Evolutionary conservation across 2,329 filamentous ascomycete genomes (phyloP).

Genomic region (Sporothrix humicola): DNA sequence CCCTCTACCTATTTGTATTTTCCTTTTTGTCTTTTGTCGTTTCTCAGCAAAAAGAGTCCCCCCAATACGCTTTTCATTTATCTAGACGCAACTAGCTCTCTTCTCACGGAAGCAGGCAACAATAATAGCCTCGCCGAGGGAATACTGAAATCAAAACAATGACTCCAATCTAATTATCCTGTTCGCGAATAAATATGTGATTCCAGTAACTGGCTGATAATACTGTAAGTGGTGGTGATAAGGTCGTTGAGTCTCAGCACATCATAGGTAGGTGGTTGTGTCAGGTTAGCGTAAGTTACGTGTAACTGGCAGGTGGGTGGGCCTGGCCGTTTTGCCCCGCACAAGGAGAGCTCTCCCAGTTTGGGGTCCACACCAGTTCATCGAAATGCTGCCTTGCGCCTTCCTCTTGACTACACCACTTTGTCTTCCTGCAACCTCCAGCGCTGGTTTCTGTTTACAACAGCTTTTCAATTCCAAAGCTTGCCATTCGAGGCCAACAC

Average conservation of each 20-base stretch:
- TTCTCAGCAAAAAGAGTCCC: not conserved
- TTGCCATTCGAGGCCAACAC: not conserved
- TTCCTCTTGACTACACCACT: not conserved
- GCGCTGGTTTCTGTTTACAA: not conserved
- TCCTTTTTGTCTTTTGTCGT: not conserved
- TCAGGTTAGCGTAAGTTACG: not conserved
- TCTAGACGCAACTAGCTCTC: not conserved
- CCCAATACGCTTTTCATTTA: not conserved
- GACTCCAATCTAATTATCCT: not conserved
- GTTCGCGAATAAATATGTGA: not conserved
- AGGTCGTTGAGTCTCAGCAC: not conserved
- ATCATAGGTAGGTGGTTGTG: not conserved
- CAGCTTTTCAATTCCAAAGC: not conserved
- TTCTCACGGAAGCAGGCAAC: not conserved
- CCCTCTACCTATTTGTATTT: not conserved
- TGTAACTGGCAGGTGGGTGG: not conserved
- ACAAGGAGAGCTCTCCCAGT: not conserved
- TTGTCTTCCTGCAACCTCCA: too few species aligned
- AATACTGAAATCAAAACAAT: not conserved
- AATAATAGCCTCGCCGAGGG: not conserved
- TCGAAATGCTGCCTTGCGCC: not conserved
- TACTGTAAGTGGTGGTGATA: not conserved
- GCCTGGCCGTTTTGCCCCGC: not conserved
- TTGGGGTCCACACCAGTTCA: conserved; percentile 18
- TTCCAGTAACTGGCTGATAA: not conserved